These are phyloP conservation scores for Ceratocystis colombiana DNA, from an alignment of 2,329 filamentous ascomycete species.

Conservation along the genomic window DNA sequence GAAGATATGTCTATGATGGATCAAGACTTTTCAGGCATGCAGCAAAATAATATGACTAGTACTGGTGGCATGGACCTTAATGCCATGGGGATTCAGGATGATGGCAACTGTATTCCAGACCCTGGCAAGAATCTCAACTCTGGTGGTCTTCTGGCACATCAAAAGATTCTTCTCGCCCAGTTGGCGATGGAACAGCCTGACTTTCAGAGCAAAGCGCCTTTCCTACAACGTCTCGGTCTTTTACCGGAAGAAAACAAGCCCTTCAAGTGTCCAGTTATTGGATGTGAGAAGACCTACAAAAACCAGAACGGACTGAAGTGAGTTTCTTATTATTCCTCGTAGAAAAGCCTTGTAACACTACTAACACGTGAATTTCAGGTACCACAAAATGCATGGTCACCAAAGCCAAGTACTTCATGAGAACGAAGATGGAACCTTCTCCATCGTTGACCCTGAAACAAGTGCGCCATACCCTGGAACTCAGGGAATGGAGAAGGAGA, in stretches of 20 bases:
- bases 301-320: slow-evolving; percentile 98
- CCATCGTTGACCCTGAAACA: slow-evolving; percentile 93
- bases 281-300: slow-evolving; percentile 98
- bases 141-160: slow-evolving; percentile 42
- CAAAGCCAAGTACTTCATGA: slow-evolving; percentile 94
- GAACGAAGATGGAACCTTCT: slow-evolving; percentile 94
- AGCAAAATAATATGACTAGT: slow-evolving; percentile 35
- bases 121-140: slow-evolving; percentile 69
- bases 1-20: slow-evolving; percentile 49
- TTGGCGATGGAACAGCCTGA: slow-evolving; percentile 67
- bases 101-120: slow-evolving; percentile 68
- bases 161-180: slow-evolving; percentile 55
- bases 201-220: slow-evolving; percentile 51
- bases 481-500: slow-evolving; percentile 99
- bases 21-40: slow-evolving; percentile 56
- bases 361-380: slow-evolving; percentile 36
- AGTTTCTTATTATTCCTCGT: slow-evolving; percentile 29
- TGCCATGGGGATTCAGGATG: slow-evolving; percentile 29
- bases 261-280: slow-evolving; percentile 94
- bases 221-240: slow-evolving; percentile 49
- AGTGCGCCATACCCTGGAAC: slow-evolving; percentile 91
- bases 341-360: background rate
- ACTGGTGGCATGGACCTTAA: slow-evolving; percentile 33
- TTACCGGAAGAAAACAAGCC: slow-evolving; percentile 89
- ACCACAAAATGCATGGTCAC: slow-evolving; percentile 76